Evolutionary conservation across 2,329 filamentous ascomycete species (phyloP), one percentile per base, ranked within the genome.

Genomic region (Lachnellula arida): DNA sequence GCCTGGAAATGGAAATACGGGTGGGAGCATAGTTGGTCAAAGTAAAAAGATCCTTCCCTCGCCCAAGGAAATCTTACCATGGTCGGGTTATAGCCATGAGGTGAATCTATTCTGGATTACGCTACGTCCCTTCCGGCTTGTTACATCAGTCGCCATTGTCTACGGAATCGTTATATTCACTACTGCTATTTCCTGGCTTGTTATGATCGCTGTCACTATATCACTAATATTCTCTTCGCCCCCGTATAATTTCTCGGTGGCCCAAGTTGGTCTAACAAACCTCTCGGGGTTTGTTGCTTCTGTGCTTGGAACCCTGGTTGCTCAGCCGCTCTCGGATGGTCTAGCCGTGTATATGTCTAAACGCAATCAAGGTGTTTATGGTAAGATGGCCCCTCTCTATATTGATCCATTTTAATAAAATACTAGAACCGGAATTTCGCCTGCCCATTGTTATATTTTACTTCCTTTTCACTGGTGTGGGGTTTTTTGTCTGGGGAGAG

Each of bases 281-380:
- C 65, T 79, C 22, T 77, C 75, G 2, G 76, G 76, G 0, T 79
- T 79, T 60, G 67, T 79, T 49, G 68, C 77, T 8, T 74, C 70
- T 12, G 69, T 78, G 17, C 57, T 80, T 3, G 77, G 74, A 37
- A 74, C 59, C 2, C 15, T 57, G 3, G 80, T 82, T 58, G 75
- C 81, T 42, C 71, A 77, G 25, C 80, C 77, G 73, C 55, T 68
- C 49, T 60, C 65, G 12, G 78, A 80, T 62, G 56, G 60, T 35
- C 52, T 61, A 15, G 63, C 57, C 47, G 65, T 65, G 46, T 65
- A 34, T 56, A 62, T 54, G 60, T 71, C 52, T 60, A 66, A 55
- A 69, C 74, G 28, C 25, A 63, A 63, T 43, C 55, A 54, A 19
- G 60, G 60, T 22, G 60, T 54, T 28, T 63, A 57, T 43, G 60